phyloP scores from a whole-genome alignment of 805 yeast species.

The Yarrowia sp. region DNA sequence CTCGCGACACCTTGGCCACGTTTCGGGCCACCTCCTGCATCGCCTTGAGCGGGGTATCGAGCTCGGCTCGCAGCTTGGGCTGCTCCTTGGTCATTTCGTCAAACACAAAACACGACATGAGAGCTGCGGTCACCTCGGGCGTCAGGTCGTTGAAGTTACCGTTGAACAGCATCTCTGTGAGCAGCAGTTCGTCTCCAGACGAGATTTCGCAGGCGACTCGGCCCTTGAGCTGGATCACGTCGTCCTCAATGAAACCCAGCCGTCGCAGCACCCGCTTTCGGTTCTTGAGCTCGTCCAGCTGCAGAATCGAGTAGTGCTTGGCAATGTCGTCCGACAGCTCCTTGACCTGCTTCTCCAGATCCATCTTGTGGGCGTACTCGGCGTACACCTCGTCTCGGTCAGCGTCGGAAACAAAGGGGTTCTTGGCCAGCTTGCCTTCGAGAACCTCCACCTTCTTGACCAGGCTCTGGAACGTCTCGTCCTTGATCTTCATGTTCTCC shows the following conservation, averaged over 20 bases:
- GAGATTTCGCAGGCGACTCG: conserved; percentile 97
- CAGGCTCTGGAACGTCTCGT: conserved; percentile 73
- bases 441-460: conserved; percentile 81
- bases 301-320: conserved; percentile 90
- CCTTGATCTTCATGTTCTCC: conserved; percentile 88
- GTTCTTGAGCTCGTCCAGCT: conserved; percentile 89
- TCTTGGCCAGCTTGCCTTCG: conserved; percentile 72
- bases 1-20: conserved; percentile 87
- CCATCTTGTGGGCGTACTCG: conserved; percentile 69
- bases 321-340: conserved; percentile 66
- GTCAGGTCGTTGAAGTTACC: conserved; percentile 90
- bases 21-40: conserved; percentile 90
- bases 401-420: conserved; percentile 62
- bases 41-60: conserved; percentile 88
- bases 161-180: conserved; percentile 92
- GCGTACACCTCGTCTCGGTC: conserved; percentile 63
- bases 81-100: conserved; percentile 90
- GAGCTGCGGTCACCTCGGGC: conserved; percentile 90
- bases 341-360: conserved; percentile 64
- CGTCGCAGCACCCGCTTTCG: conserved; percentile 93
- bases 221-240: conserved; percentile 94
- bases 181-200: conserved; percentile 76
- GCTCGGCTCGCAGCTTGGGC: conserved; percentile 84
- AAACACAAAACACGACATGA: conserved; percentile 93
- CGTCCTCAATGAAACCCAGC: conserved; percentile 88